Base-by-base conservation (phyloP, 805 yeast species). In the Candida fluviatilis region DNA sequence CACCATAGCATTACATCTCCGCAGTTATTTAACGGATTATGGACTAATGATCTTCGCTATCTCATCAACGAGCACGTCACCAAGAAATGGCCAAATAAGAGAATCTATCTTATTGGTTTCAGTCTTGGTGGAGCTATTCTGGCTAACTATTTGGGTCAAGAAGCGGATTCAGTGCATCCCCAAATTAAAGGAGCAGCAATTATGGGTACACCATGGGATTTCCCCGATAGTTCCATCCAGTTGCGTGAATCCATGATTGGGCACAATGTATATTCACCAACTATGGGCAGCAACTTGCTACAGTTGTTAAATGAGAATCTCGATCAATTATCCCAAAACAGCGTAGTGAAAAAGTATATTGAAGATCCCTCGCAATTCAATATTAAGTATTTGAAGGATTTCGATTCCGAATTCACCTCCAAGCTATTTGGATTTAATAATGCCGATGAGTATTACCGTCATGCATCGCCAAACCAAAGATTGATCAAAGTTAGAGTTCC, bases 131-230 rank as follows among this genome's bases (percentile, higher is more conserved):
- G 86, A 7, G 67, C 84, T 10, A 68, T 83, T 34, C 50, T 78
- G 27, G 67, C 82, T 14, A 84, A 84, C 52, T 84, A 82, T 51
- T 57, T 84, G 37, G 90, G 85, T 25, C 84, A 82, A 57, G 86
- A 80, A 48, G 61, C 58, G 23, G 55, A 48, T 23, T 71, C 71
- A 4, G 75, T 72, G 2, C 60, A 74, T 36, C 54, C 73, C 1
- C 71, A 71, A 38, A 66, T 82, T 40, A 67, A 71, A 29, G 80
- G 82, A 4, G 82, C 87, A 3, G 68, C 76, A 11, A 59, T 78
- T 7, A 59, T 84, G 49, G 81, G 83, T 12, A 65, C 80, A 16
- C 91, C 91, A 7, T 84, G 90, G 90, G 86, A 84, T 56, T 66
- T 84, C 53, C 58, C 72, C 12, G 78, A 73, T 42, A 70, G 83